Percentiles rank a stretch among this genome's conserved stretches.
These are phyloP conservation scores for Stephanodiscus minutulus DNA, from an alignment of 108 stramenopile genomes.

Conservation along the genomic window DNA sequence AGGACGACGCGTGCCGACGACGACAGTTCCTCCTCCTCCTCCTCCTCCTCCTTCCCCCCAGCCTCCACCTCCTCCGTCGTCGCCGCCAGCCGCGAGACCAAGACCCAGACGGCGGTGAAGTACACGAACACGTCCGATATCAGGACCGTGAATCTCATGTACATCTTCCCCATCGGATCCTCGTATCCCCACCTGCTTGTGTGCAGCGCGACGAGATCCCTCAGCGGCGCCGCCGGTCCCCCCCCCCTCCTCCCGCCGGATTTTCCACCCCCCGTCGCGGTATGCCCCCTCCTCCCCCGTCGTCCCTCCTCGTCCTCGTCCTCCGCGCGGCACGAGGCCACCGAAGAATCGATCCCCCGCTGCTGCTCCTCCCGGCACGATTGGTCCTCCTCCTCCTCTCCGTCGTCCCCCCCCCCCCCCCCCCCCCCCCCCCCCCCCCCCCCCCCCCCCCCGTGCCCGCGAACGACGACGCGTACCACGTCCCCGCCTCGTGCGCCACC, in stretches of 20 bases:
- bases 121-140: slow-evolving; percentile 66
- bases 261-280: no score
- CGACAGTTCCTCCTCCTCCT: no score
- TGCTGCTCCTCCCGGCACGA: no score
- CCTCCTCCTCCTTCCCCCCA: background rate
- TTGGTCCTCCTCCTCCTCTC: background rate
- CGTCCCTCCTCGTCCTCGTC: slow-evolving; percentile 17
- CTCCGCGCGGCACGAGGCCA: no score
- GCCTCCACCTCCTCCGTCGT: background rate
- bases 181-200: slow-evolving; percentile 83
- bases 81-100: slow-evolving; percentile 12
- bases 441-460: no score
- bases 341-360: no score
- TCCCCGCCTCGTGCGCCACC: slow-evolving; percentile 59
- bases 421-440: no score
- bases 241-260: background rate
- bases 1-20: background rate
- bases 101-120: slow-evolving; percentile 56
- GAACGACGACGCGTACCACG: background rate
- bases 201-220: slow-evolving; percentile 56
- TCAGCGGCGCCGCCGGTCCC: slow-evolving; percentile 5
- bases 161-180: slow-evolving; percentile 73
- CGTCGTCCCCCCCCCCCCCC: no score
- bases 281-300: background rate
- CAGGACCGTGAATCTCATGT: slow-evolving; percentile 80